Evolutionary conservation across 2,329 filamentous ascomycete species (phyloP), one percentile per base, ranked within the genome.

Genomic region (Scedosporium boydii): DNA sequence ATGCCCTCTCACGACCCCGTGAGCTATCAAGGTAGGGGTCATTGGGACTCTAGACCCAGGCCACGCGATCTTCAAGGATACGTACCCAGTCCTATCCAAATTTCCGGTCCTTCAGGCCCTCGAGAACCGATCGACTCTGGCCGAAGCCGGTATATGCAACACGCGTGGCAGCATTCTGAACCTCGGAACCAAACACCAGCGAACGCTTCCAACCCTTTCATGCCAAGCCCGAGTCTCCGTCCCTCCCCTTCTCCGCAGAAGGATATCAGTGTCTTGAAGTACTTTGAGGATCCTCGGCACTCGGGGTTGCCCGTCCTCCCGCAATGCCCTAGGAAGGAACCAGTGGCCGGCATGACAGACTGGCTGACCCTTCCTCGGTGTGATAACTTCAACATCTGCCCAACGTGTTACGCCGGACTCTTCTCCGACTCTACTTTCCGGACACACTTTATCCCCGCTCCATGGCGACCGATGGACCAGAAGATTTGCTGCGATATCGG

Each of bases 341-440:
- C 84, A 10, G 81, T 85, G 12, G 76, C 82, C 9, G 86, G 87
- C 1, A 82, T 87, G 64, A 79, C 87, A 65, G 91, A 95, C 69
- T 97, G 93, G 90, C 86, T 92, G 65, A 93, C 88, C 0, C 78
- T 97, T 4, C 84, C 85, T 3, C 84, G 85, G 14, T 83, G 87
- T 64, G 82, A 86, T 12, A 83, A 84, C 64, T 89, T 97, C 67
- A 85, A 90, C 65, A 88, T 97, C 56, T 97, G 93, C 68, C 90
- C 91, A 0, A 84, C 83, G 12, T 98, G 93, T 75, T 91, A 90
- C 71, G 79, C 82, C 2, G 80, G 81, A 5, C 83, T 91, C 7
- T 91, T 93, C 67, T 81, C 80, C 14, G 78, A 83, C 26, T 89
- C 90, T 0, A 79, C 83, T 21, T 96, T 90, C 70, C 80, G 85